These are phyloP conservation scores for Azolla pinnata DNA, from an alignment of 75 land plant species.

Conservation along the genomic window DNA sequence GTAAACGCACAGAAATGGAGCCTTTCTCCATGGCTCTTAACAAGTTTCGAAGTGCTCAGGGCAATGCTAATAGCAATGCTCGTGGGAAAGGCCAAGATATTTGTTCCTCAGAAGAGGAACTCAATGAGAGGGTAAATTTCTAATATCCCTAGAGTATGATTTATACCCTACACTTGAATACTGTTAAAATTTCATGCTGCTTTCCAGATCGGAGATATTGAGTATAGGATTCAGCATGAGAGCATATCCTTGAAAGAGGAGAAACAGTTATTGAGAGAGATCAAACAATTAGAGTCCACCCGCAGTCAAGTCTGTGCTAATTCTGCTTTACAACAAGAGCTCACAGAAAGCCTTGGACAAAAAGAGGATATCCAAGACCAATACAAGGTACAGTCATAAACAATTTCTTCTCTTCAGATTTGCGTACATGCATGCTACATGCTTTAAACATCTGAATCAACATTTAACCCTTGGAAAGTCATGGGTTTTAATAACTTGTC, in stretches of 20 bases:
- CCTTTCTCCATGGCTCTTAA: slow-evolving; percentile 29
- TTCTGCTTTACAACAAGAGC: slow-evolving; percentile 37
- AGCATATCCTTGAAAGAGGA: slow-evolving; percentile 71
- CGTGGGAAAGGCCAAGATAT: slow-evolving; percentile 3
- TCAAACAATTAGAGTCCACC: slow-evolving; percentile 45
- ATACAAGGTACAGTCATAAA: too few species aligned
- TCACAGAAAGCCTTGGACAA: slow-evolving; percentile 46
- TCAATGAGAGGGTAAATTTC: slow-evolving; percentile 44
- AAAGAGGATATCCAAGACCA: slow-evolving; percentile 46
- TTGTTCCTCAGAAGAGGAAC: slow-evolving; percentile 43
- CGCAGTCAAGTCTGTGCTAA: slow-evolving; percentile 47
- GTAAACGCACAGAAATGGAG: slow-evolving; percentile 45
- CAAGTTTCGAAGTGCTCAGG: slow-evolving; percentile 34
- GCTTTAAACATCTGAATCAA: too few species aligned
- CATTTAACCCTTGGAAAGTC: too few species aligned
- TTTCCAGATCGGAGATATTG: slow-evolving; percentile 43
- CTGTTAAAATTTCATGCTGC: too few species aligned
- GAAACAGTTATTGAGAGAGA: slow-evolving; percentile 63
- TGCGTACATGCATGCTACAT: too few species aligned
- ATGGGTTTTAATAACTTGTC: too few species aligned
- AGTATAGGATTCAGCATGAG: slow-evolving; percentile 63
- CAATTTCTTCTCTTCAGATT: too few species aligned
- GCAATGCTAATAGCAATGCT: too few species aligned
- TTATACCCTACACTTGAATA: too few species aligned
- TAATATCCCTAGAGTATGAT: too few species aligned